Conservation (phyloP, 495 filamentous ascomycete genomes). For the Penicillium desertorum region DNA sequence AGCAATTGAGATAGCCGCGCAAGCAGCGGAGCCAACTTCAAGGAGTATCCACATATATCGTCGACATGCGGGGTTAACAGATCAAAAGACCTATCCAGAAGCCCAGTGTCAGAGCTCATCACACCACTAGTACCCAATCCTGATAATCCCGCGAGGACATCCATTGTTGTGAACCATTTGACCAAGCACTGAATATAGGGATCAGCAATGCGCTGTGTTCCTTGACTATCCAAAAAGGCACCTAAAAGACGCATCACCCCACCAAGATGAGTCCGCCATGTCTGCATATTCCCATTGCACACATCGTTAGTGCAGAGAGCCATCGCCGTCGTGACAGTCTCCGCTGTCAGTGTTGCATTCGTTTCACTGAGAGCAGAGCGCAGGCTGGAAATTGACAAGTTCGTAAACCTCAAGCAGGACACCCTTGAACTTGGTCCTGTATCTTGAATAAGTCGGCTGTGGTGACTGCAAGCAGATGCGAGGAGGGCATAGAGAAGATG, state of each 20-base stretch:
- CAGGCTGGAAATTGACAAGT: conserved; percentile 31
- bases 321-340: conserved; percentile 35
- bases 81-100: conserved; percentile 7
- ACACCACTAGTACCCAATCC: conserved; percentile 12
- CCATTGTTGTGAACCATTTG: conserved; percentile 37
- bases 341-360: conserved; percentile 17
- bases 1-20: conserved; percentile 21
- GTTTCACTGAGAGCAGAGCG: conserved; percentile 18
- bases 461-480: conserved; percentile 32
- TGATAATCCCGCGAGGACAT: conserved; percentile 30
- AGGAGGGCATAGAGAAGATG: conserved; percentile 35
- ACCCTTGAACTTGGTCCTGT: conserved; percentile 11
- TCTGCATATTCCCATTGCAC: conserved; percentile 36
- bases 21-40: conserved; percentile 29
- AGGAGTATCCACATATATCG: conserved; percentile 37
- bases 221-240: conserved; percentile 21
- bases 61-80: conserved; percentile 17
- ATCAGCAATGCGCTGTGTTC: conserved; percentile 8
- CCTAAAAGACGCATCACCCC: conserved; percentile 29
- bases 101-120: conserved; percentile 7
- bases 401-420: conserved; percentile 32
- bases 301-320: conserved; percentile 40
- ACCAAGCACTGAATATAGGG: conserved; percentile 25
- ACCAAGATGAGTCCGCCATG: conserved; percentile 31
- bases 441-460: conserved; percentile 29